Evolutionary conservation across 2,329 filamentous ascomycete species (phyloP), one percentile per base, ranked within the genome.

Genomic region (Septoria linicola): DNA sequence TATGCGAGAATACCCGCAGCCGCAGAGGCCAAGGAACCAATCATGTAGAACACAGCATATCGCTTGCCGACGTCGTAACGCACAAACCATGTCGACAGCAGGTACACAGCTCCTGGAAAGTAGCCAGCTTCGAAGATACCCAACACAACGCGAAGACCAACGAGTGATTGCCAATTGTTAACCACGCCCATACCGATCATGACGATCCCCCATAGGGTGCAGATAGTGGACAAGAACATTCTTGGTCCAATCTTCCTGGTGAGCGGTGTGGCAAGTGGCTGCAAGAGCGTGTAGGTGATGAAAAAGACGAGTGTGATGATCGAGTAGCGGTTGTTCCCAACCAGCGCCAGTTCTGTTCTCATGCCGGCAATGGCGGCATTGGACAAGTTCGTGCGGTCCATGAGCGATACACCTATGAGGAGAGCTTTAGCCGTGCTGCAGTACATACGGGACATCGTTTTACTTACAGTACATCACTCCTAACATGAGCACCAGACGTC

Each of bases 1-100:
- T 71, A 78, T 1, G 77, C 77, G 1, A 80, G 62, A 20, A 80
- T 64, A 0, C 77, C 77, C 0, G 72, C 73, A 43, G 79, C 75
- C 1, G 74, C 76, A 20, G 76, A 74, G 0, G 77, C 75, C 41
- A 80, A 63, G 34, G 71, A n/a, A 52, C 62, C 35, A 47, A 54
- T 23, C 39, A 52, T 57, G 44, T 62, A 64, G 49, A 63, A 65
- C 7, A 59, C 43, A 3, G 63, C 60, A 13, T 61, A 59, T 0
- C 74, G 70, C 36, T 70, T 72, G 57, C 53, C 49, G 3, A 56
- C 65, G 49, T 74, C 71, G 35, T 67, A 66, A 8, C 73, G 67
- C 3, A 69, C 70, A 42, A 76, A 77, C 70, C 74, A 77, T 50
- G 74, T 64, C 1, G 72, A 73, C 21, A 76, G 68, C 34, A 76